Conservation (phyloP, 2,329 filamentous ascomycete species). For the Dryadomyces sulphureus region DNA sequence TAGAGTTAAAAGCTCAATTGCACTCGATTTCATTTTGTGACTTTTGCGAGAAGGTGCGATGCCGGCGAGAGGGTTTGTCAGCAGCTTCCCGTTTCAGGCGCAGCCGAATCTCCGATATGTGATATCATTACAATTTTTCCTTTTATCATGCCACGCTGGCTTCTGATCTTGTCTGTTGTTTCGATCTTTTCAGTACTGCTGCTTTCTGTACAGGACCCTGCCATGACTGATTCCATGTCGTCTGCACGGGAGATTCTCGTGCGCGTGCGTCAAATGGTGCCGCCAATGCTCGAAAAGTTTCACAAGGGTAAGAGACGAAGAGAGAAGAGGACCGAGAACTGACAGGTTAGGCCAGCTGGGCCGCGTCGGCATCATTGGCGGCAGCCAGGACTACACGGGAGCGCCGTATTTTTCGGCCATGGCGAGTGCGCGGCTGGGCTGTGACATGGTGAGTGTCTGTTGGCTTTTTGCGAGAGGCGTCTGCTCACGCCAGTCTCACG, state of each 20-base stretch:
- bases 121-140: neutral
- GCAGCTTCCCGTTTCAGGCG: too few relatives aligned
- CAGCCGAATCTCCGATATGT: neutral
- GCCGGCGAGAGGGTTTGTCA: too few relatives aligned
- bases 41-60: neutral
- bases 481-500: constrained; percentile 49
- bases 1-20: constrained; percentile 47
- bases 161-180: constrained; percentile 27
- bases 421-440: constrained; percentile 80
- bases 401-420: constrained; percentile 97
- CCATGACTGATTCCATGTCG: constrained; percentile 40
- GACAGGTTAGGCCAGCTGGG: constrained; percentile 62
- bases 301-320: constrained; percentile 60
- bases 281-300: constrained; percentile 87
- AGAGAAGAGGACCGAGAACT: neutral
- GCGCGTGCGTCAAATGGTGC: constrained; percentile 79
- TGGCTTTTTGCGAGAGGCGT: too few relatives aligned
- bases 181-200: too few relatives aligned
- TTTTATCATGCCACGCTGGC: neutral
- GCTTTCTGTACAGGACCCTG: constrained; percentile 16
- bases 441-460: constrained; percentile 57
- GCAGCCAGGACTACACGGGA: constrained; percentile 90
- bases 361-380: constrained; percentile 83
- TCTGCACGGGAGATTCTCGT: constrained; percentile 60
- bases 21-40: constrained; percentile 44